Evolutionary conservation across 2,329 filamentous ascomycete genomes (phyloP).

Genomic region (Pseudogymnoascus pannorum): DNA sequence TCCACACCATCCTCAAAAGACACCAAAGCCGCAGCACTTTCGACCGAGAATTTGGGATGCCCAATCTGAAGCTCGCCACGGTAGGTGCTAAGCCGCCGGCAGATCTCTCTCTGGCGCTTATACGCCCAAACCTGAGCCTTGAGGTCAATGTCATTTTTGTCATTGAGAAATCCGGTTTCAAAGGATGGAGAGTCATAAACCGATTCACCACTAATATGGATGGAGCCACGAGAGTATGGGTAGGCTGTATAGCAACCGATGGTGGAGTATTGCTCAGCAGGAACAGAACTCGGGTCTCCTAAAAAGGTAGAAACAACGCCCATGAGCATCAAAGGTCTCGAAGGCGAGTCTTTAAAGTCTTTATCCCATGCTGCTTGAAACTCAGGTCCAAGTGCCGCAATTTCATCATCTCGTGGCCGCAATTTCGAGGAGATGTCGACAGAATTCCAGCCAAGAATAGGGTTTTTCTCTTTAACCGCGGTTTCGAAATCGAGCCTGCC

Average conservation of each 20-base stretch:
- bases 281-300: slow-evolving; percentile 34
- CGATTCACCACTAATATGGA: slow-evolving; percentile 47
- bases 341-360: slow-evolving; percentile 38
- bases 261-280: slow-evolving; percentile 43
- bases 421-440: slow-evolving; percentile 51
- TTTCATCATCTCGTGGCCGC: slow-evolving; percentile 47
- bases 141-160: slow-evolving; percentile 42
- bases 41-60: slow-evolving; percentile 38
- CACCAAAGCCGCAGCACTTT: slow-evolving; percentile 34
- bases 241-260: slow-evolving; percentile 49
- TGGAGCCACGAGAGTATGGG: slow-evolving; percentile 52
- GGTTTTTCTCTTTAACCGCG: slow-evolving; percentile 40
- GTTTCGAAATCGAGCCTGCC: slow-evolving; percentile 40
- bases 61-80: slow-evolving; percentile 37
- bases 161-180: slow-evolving; percentile 48
- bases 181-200: slow-evolving; percentile 40
- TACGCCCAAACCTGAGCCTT: slow-evolving; percentile 55
- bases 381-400: slow-evolving; percentile 43
- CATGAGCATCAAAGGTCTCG: slow-evolving; percentile 40
- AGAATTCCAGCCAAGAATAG: slow-evolving; percentile 49
- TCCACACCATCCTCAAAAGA: slow-evolving; percentile 22
- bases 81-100: slow-evolving; percentile 47
- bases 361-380: slow-evolving; percentile 48
- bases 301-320: slow-evolving; percentile 42
- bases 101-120: slow-evolving; percentile 56